Percentiles rank a stretch among this genome's conserved stretches.
Evolutionary conservation across 1,284 basidiomycete genomes (phyloP).

Genomic region (Neonothopanus nambi): DNA sequence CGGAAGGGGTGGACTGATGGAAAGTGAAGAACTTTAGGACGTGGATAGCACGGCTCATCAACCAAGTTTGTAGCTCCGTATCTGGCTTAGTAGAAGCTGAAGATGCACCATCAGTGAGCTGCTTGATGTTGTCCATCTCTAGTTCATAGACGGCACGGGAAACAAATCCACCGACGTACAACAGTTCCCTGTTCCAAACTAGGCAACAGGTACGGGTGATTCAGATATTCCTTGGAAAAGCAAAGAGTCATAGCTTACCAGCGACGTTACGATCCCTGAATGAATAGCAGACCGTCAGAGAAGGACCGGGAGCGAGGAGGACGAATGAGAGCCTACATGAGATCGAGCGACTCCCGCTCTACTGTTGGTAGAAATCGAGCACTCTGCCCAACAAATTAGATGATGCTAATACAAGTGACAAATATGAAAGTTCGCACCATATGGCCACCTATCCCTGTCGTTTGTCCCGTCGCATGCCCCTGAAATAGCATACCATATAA

Average conservation of each 20-base stretch:
- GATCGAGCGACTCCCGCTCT: constrained; percentile 92
- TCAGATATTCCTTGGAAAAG: neutral
- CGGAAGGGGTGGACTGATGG: constrained; percentile 83
- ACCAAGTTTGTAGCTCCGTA: constrained; percentile 46
- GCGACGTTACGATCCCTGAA: constrained; percentile 75
- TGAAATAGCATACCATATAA: constrained; percentile 23
- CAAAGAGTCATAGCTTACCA: constrained; percentile 38
- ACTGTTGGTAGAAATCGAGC: constrained; percentile 96
- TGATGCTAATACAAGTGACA: neutral
- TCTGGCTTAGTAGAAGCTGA: constrained; percentile 27
- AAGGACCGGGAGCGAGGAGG: neutral
- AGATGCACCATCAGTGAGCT: constrained; percentile 54
- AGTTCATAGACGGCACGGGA: constrained; percentile 85
- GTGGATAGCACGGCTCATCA: constrained; percentile 75
- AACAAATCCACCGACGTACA: constrained; percentile 83
- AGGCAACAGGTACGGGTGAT: constrained; percentile 4
- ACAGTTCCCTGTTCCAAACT: constrained; percentile 89
- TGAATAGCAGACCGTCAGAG: constrained; percentile 18
- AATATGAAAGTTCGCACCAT: constrained; percentile 41
- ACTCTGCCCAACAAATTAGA: constrained; percentile 58
- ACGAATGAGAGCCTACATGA: constrained; percentile 56
- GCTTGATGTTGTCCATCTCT: constrained; percentile 67
- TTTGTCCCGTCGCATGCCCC: constrained; percentile 88
- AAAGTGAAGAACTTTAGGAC: constrained; percentile 90
- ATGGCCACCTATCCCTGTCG: constrained; percentile 91